Evolutionary conservation across 106 monocot genomes (phyloP).

Genomic region (Dendrobium huoshanense): DNA sequence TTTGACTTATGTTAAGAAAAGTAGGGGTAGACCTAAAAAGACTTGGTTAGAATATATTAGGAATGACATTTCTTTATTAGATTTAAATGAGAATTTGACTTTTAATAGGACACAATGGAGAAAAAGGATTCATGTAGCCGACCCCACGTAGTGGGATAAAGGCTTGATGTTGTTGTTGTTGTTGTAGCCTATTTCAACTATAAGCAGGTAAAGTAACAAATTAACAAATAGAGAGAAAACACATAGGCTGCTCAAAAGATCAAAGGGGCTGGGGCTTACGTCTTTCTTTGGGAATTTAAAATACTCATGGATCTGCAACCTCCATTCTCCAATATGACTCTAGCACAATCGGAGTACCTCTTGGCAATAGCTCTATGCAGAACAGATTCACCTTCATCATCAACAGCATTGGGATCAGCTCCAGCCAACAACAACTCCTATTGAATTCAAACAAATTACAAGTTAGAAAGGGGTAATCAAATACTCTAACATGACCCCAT

Average conservation of each 20-base stretch:
- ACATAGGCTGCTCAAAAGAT: neutral
- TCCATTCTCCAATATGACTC: slow-evolving; percentile 86
- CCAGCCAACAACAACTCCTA: slow-evolving; percentile 90
- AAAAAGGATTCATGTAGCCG: too few relatives aligned
- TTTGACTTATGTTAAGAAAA: too few relatives aligned
- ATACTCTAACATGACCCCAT: neutral
- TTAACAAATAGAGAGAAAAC: neutral
- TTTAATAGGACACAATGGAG: too few relatives aligned
- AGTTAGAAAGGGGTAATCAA: slow-evolving; percentile 5
- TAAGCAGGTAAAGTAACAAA: neutral
- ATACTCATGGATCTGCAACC: slow-evolving; percentile 89
- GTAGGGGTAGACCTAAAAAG: too few relatives aligned
- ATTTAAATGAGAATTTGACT: too few relatives aligned
- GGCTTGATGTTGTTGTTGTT: too few relatives aligned
- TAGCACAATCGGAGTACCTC: slow-evolving; percentile 80
- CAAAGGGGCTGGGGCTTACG: slow-evolving; percentile 48
- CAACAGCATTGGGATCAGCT: slow-evolving; percentile 91
- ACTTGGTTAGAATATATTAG: too few relatives aligned
- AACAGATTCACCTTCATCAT: slow-evolving; percentile 95
- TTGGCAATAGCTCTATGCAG: slow-evolving; percentile 81
- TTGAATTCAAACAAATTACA: slow-evolving; percentile 5
- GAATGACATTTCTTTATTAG: too few relatives aligned
- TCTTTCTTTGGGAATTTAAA: slow-evolving; percentile 72
- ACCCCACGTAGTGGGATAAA: too few relatives aligned
- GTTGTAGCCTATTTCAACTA: neutral